Base-by-base conservation (phyloP, 1,284 basidiomycete species). In the Hypsizygus ulmarius region DNA sequence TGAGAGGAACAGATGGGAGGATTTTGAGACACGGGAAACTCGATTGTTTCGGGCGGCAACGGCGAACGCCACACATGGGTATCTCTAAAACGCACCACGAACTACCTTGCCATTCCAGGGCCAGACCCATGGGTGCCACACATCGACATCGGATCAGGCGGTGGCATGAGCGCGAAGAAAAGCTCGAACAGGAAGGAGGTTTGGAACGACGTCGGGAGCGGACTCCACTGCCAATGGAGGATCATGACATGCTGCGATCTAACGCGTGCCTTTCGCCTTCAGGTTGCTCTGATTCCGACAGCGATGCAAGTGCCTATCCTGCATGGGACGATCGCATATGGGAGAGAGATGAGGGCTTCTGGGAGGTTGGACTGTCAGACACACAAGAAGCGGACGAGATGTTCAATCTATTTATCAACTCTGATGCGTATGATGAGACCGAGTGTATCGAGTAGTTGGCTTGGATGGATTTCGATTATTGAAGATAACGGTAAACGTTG, bases 331-430 rank as follows among this genome's bases (percentile, higher is more conserved):
- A 32, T 5, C 19, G 18, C 32, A 11, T 34, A 28, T 45, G 41
- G 41, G 29, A 45, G 25, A 39, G 25, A 33, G 40, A 43, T 40
- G 19, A 1, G n/a, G 25, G n/a, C 28, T 42, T 15, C n/a, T 18
- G 41, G 39, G 25, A 18, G 15, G 36, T 21, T n/a, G 33, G 38
- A 21, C 45, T 19, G 21, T 18, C 34, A 30, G 40, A 49, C 15
- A 43, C 37, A 29, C 32, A 43, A 2, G 42, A 53, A 34, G 49
- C 50, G n/a, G 57, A 68, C 27, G 65, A 67, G 52, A 58, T 76
- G 60, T 74, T 77, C 53, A 61, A 63, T 10, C 48, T 64, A 59
- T 77, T 70, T 53, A 72, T 72, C 41, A 59, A 68, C 52, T 53
- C 61, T 25, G 62, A 64, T 30, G 57, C 63, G 44, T 71, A 65